These are phyloP conservation scores for Podospora conica DNA, from an alignment of 495 filamentous ascomycete species.

Conservation along the genomic window DNA sequence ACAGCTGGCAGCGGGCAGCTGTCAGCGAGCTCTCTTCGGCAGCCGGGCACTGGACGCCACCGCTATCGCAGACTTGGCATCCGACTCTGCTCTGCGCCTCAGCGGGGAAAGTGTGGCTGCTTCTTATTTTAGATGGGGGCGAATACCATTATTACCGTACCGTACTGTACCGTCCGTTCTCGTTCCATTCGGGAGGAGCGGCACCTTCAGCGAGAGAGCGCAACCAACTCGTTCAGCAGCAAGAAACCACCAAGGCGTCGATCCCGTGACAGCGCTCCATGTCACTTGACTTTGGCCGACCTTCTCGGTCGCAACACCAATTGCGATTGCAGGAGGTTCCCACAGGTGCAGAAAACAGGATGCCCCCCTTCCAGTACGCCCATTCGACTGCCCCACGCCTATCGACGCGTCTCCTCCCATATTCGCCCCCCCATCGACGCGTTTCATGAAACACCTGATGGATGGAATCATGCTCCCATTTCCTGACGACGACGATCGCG, in stretches of 20 bases:
- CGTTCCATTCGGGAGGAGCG: not conserved
- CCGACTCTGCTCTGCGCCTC: not conserved
- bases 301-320: not conserved
- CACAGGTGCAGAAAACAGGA: slow-evolving; percentile 1
- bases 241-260: slow-evolving; percentile 1
- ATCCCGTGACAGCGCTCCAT: slow-evolving; percentile 10
- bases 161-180: not conserved
- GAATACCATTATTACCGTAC: not conserved
- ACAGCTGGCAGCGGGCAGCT: not conserved
- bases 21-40: not conserved
- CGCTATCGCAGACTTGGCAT: not conserved
- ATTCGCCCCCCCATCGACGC: slow-evolving; percentile 8
- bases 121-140: slow-evolving; percentile 6
- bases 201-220: not conserved
- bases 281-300: slow-evolving; percentile 11
- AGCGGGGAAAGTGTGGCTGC: slow-evolving; percentile 9
- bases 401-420: slow-evolving; percentile 6
- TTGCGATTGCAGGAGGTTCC: slow-evolving; percentile 4
- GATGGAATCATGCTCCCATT: not conserved
- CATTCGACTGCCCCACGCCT: slow-evolving; percentile 4
- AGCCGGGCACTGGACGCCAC: not conserved
- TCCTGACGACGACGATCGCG: not conserved
- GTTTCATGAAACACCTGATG: slow-evolving; percentile 6
- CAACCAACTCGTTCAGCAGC: not conserved
- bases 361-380: not conserved